Evolutionary conservation across 805 yeast species (phyloP).

Genomic region (Cyberlindnera xylosilytica): DNA sequence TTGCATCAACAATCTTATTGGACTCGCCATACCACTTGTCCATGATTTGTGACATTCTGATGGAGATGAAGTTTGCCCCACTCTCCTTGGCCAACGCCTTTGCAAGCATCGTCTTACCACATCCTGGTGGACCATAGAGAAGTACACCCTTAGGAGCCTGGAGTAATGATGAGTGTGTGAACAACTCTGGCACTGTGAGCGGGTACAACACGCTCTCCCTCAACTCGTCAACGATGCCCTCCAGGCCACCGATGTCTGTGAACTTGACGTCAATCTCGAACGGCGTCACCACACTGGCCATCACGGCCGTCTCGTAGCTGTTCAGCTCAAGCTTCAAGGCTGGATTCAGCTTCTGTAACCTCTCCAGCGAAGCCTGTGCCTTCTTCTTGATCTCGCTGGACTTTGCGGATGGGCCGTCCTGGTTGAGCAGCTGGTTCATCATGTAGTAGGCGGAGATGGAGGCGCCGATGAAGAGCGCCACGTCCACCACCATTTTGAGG

Average conservation of each 20-base stretch:
- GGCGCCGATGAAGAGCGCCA: slow-evolving; percentile 55
- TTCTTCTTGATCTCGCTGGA: slow-evolving; percentile 60
- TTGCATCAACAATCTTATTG: slow-evolving; percentile 89
- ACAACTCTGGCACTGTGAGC: slow-evolving; percentile 70
- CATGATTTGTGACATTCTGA: slow-evolving; percentile 90
- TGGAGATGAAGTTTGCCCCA: slow-evolving; percentile 86
- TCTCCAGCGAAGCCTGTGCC: slow-evolving; percentile 55
- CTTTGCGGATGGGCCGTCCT: slow-evolving; percentile 43
- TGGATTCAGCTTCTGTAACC: slow-evolving; percentile 60
- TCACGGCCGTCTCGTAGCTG: slow-evolving; percentile 72
- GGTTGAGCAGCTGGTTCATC: slow-evolving; percentile 41
- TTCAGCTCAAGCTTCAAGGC: slow-evolving; percentile 50
- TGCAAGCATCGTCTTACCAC: slow-evolving; percentile 97
- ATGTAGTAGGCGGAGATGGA: slow-evolving; percentile 69
- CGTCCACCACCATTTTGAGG: slow-evolving; percentile 40
- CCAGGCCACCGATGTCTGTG: slow-evolving; percentile 84
- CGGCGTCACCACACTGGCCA: slow-evolving; percentile 79
- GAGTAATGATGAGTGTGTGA: slow-evolving; percentile 66
- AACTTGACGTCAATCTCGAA: slow-evolving; percentile 76
- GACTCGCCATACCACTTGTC: slow-evolving; percentile 98
- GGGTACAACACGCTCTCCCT: slow-evolving; percentile 89
- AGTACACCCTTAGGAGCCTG: slow-evolving; percentile 95
- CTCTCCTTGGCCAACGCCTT: slow-evolving; percentile 92
- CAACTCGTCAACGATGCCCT: slow-evolving; percentile 75
- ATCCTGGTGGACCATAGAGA: slow-evolving; percentile 94